phyloP scores from a whole-genome alignment of 139 green algal species.

The Gonium pectorale region DNA sequence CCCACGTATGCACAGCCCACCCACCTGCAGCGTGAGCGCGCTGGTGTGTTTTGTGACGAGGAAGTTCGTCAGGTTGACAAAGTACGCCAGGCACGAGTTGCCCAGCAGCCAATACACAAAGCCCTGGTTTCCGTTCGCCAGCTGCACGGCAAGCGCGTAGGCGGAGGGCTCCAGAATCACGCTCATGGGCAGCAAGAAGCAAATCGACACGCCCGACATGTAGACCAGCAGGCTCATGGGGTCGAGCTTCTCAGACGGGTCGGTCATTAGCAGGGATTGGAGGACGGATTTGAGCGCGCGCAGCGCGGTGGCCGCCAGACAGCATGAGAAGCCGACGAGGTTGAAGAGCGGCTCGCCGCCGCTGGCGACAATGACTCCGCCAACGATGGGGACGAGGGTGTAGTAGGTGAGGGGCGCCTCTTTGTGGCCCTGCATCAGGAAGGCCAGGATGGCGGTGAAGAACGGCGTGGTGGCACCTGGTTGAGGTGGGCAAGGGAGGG shows the following conservation, averaged over 20 bases:
- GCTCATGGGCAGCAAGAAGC: constrained; percentile 81
- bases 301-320: constrained; percentile 40
- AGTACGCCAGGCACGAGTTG: constrained; percentile 93
- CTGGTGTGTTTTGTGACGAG: constrained; percentile 96
- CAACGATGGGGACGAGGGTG: constrained; percentile 90
- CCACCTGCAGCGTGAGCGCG: constrained; percentile 91
- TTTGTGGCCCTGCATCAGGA: constrained; percentile 66
- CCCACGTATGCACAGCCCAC: too few relatives aligned
- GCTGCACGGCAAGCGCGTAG: not conserved
- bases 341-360: constrained; percentile 91
- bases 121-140: constrained; percentile 23
- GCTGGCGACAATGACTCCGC: constrained; percentile 89
- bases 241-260: constrained; percentile 69
- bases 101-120: constrained; percentile 82
- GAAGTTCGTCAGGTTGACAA: constrained; percentile 98
- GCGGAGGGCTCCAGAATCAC: constrained; percentile 78
- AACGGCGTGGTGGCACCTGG: constrained; percentile 93
- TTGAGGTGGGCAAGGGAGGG: not conserved
- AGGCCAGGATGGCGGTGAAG: constrained; percentile 91
- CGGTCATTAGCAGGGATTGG: constrained; percentile 71
- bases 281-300: constrained; percentile 87
- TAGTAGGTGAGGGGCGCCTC: constrained; percentile 83
- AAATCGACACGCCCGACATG: constrained; percentile 86
- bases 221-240: constrained; percentile 93
- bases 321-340: constrained; percentile 81